Percentiles rank a stretch among this genome's conserved stretches.
phyloP scores from a whole-genome alignment of 441 rosid genomes.

The Pelargonium myrrhifolium region DNA sequence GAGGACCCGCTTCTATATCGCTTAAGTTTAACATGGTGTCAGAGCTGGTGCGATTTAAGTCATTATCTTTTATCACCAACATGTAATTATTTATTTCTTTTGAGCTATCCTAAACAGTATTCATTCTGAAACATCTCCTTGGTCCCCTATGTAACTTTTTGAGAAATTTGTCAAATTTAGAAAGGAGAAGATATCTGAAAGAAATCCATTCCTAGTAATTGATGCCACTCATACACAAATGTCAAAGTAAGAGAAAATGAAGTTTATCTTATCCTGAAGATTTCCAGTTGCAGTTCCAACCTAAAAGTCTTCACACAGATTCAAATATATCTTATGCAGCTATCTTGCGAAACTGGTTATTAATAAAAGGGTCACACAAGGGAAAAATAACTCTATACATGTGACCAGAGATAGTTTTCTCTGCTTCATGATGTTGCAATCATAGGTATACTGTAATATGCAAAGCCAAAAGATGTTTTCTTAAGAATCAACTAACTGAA shows the following conservation, averaged over 20 bases:
- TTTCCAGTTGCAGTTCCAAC: conserved; percentile 9
- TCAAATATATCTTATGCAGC: conserved; percentile 8
- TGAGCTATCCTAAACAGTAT: conserved; percentile 3
- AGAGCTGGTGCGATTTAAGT: too few relatives aligned
- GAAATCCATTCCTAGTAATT: conserved; percentile 10
- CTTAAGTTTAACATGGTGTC: too few relatives aligned
- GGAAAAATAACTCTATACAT: conserved; percentile 40
- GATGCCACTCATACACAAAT: conserved; percentile 15
- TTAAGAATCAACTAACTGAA: conserved; percentile 2
- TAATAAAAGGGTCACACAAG: conserved; percentile 25
- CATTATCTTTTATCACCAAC: conserved; percentile 5
- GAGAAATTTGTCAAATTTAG: conserved; percentile 12
- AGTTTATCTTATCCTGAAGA: conserved; percentile 25
- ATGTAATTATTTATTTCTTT: conserved; percentile 9
- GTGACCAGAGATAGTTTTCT: conserved; percentile 23
- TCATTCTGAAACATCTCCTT: conserved; percentile 18
- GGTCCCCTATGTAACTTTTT: conserved; percentile 18
- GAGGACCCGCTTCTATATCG: not conserved
- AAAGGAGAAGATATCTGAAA: conserved; percentile 15
- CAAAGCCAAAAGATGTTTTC: conserved; percentile 20
- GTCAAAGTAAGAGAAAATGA: conserved; percentile 21
- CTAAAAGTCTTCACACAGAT: conserved; percentile 9
- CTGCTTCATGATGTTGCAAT: conserved; percentile 21
- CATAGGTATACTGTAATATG: conserved; percentile 6
- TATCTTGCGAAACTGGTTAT: conserved; percentile 35